Percentiles rank a stretch among this genome's conserved stretches.
Evolutionary conservation across 768 basidiomycete genomes (phyloP).

Genomic region (Serpula lacrymans): DNA sequence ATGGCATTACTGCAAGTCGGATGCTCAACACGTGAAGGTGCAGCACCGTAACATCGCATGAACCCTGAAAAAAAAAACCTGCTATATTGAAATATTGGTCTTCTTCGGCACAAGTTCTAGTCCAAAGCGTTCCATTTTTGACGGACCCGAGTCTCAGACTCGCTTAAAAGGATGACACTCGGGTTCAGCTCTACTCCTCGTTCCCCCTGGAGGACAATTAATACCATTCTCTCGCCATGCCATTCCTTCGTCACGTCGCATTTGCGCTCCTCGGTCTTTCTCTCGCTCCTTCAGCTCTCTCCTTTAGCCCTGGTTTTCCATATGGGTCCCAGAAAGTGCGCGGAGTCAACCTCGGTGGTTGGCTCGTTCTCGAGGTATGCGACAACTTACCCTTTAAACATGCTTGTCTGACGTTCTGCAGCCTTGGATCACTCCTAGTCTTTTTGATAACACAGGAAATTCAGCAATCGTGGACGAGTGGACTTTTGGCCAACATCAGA

Average conservation of each 20-base stretch:
- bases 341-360: slow-evolving; percentile 32
- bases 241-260: not conserved
- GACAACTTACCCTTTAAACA: not conserved
- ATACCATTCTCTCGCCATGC: slow-evolving; percentile 3
- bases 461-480: slow-evolving; percentile 32
- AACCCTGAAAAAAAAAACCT: no score
- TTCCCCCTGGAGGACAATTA: no score
- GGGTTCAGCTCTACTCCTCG: no score
- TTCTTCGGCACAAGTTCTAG: no score
- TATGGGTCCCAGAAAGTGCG: slow-evolving; percentile 26
- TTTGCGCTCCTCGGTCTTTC: slow-evolving; percentile 1
- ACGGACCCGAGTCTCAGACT: no score
- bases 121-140: no score
- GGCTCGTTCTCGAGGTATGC: slow-evolving; percentile 27
- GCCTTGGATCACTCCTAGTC: slow-evolving; percentile 78
- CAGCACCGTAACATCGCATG: no score
- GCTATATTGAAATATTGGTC: no score
- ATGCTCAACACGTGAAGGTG: no score
- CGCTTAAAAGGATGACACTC: no score
- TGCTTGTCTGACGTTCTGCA: slow-evolving; percentile 6
- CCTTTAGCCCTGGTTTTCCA: slow-evolving; percentile 19
- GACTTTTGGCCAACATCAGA: slow-evolving; percentile 54
- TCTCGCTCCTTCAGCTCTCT: not conserved
- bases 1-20: no score
- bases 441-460: slow-evolving; percentile 67